Evolutionary conservation across 352 stramenopile species (phyloP).

Genomic region (Phytophthora chlamydospora): DNA sequence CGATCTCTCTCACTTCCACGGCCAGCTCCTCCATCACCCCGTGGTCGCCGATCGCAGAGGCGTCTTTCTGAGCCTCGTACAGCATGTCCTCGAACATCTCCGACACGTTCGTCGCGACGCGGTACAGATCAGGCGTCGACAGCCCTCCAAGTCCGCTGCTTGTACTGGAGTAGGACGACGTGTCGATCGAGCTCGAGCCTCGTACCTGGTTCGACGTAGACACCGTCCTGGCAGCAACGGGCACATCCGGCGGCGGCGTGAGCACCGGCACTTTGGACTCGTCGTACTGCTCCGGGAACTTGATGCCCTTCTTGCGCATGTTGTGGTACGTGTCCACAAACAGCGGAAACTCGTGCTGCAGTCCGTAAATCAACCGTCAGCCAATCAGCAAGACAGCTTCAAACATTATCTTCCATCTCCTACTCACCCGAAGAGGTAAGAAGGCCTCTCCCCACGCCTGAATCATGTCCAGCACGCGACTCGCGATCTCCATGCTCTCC

Average conservation of each 20-base stretch:
- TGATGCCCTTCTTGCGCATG: constrained; percentile 78
- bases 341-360: constrained; percentile 71
- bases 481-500: constrained; percentile 77
- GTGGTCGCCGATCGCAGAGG: constrained; percentile 44
- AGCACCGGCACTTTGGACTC: constrained; percentile 68
- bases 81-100: constrained; percentile 90
- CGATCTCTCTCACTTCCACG: constrained; percentile 61
- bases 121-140: constrained; percentile 62
- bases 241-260: constrained; percentile 35
- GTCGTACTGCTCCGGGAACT: constrained; percentile 82
- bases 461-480: constrained; percentile 74
- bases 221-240: background rate
- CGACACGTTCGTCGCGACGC: constrained; percentile 65
- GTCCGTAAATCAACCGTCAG: background rate
- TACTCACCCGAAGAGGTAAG: constrained; percentile 54
- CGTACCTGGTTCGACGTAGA: constrained; percentile 17
- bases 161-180: constrained; percentile 51
- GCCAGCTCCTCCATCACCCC: constrained; percentile 80
- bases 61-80: constrained; percentile 60
- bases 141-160: constrained; percentile 57
- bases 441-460: constrained; percentile 87
- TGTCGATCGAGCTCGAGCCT: constrained; percentile 34
- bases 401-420: background rate
- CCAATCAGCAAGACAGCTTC: background rate
- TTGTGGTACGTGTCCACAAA: constrained; percentile 88